Conservation (phyloP, 352 stramenopile genomes). For the Phytopythium vexans region DNA sequence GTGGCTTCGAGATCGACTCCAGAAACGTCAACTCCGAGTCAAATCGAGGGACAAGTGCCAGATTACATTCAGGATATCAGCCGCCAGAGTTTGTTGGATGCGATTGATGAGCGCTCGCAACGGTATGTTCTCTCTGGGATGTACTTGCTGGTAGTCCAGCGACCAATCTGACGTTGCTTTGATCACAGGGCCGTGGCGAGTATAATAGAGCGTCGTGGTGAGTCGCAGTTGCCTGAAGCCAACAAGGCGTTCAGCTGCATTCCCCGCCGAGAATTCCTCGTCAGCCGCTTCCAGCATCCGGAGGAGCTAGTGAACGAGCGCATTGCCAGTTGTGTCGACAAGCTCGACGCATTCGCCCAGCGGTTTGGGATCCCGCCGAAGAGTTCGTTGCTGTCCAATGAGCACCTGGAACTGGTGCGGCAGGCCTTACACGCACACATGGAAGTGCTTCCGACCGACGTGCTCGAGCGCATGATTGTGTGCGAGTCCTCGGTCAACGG, state of each 20-base stretch:
- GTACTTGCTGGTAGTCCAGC: constrained; percentile 13
- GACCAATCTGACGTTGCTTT: constrained; percentile 3
- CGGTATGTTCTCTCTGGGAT: constrained; percentile 19
- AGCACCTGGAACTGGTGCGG: constrained; percentile 47
- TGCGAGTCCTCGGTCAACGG: constrained; percentile 43
- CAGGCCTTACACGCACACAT: constrained; percentile 57
- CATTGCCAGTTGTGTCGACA: constrained; percentile 29
- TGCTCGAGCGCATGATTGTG: constrained; percentile 55
- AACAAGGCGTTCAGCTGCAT: constrained; percentile 28
- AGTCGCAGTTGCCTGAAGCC: constrained; percentile 2
- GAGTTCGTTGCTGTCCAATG: constrained; percentile 33
- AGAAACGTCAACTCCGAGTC: not conserved
- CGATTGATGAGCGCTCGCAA: constrained; percentile 24
- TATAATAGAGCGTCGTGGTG: not conserved
- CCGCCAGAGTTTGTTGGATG: constrained; percentile 20
- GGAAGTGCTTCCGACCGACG: constrained; percentile 45
- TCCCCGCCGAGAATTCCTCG: constrained; percentile 36
- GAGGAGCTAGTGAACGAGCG: constrained; percentile 36
- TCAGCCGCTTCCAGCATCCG: constrained; percentile 44
- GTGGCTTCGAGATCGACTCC: not conserved
- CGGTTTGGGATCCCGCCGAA: constrained; percentile 48
- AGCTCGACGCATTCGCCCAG: constrained; percentile 36
- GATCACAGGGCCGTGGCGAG: not conserved
- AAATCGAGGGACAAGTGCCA: constrained; percentile 9
- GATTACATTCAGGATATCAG: constrained; percentile 26